These are phyloP conservation scores for Lepidium aucheri DNA, from an alignment of 345 rosid genomes.

Conservation along the genomic window DNA sequence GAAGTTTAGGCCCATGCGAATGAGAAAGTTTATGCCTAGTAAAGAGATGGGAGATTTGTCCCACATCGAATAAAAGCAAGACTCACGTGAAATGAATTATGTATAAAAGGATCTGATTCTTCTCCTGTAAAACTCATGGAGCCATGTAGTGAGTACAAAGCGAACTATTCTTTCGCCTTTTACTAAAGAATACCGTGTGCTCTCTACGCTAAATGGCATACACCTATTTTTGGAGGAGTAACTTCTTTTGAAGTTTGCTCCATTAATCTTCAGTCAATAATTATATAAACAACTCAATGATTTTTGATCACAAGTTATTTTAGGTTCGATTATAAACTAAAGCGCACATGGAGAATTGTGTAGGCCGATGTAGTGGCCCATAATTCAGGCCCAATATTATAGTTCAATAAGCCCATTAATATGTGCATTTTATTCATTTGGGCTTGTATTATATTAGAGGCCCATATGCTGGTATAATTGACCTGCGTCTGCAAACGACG, in stretches of 20 bases:
- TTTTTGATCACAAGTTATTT: too few relatives aligned
- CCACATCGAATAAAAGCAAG: not conserved
- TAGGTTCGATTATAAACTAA: too few relatives aligned
- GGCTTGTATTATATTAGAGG: not conserved
- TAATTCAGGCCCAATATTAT: not conserved
- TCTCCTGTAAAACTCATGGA: not conserved
- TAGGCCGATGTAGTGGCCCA: not conserved
- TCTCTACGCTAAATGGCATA: not conserved
- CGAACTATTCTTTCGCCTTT: conserved; percentile 54
- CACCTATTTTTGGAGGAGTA: conserved; percentile 9
- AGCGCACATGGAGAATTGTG: not conserved
- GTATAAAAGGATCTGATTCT: not conserved
- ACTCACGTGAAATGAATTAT: not conserved
- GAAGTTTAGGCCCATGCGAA: too few relatives aligned
- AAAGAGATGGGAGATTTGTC: not conserved
- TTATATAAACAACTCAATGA: too few relatives aligned
- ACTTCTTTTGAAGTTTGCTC: not conserved
- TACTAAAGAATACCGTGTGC: conserved; percentile 49
- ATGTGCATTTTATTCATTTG: not conserved
- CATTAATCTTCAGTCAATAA: not conserved
- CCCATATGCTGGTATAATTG: not conserved
- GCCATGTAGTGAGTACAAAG: conserved; percentile 27
- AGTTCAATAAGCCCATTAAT: not conserved
- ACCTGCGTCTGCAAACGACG: not conserved
- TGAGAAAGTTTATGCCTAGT: not conserved